These are phyloP conservation scores for Solanum bulbocastanum DNA, from an alignment of 257 asterid species.

Conservation along the genomic window DNA sequence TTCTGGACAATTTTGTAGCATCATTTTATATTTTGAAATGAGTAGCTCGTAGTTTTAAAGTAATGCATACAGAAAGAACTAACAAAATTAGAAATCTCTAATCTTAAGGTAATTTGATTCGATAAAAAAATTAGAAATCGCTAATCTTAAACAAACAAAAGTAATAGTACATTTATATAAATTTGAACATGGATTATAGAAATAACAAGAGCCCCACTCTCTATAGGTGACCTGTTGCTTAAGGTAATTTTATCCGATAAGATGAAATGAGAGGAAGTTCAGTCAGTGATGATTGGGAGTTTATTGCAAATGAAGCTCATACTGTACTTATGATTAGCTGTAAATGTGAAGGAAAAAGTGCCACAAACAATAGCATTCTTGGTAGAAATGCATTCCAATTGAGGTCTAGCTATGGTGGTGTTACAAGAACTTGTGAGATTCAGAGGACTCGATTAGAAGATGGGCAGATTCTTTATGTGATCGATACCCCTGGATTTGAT, in stretches of 20 bases:
- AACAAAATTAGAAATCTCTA: too few relatives aligned
- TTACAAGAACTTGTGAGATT: slow-evolving; percentile 65
- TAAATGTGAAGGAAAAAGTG: slow-evolving; percentile 80
- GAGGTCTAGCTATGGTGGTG: slow-evolving; percentile 57
- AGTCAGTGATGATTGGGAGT: slow-evolving; percentile 70
- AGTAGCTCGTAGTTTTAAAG: too few relatives aligned
- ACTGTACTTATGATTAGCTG: slow-evolving; percentile 63
- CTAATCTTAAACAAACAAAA: too few relatives aligned
- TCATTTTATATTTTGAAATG: too few relatives aligned
- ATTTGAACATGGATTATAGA: not conserved
- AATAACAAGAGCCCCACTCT: too few relatives aligned
- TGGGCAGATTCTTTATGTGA: slow-evolving; percentile 54
- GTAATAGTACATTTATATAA: not conserved
- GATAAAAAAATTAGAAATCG: too few relatives aligned
- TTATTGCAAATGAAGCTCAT: slow-evolving; percentile 29
- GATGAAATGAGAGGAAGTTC: slow-evolving; percentile 60
- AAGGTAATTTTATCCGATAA: not conserved
- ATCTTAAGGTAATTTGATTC: too few relatives aligned
- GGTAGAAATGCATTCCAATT: slow-evolving; percentile 47
- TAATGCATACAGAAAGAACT: too few relatives aligned
- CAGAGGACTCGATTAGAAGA: slow-evolving; percentile 36
- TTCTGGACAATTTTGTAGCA: too few relatives aligned
- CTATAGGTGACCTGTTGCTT: not conserved
- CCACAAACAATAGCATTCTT: slow-evolving; percentile 75
- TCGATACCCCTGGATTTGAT: slow-evolving; percentile 81